phyloP scores from a whole-genome alignment of 495 filamentous ascomycete species.

The Penicillium waksmanii region DNA sequence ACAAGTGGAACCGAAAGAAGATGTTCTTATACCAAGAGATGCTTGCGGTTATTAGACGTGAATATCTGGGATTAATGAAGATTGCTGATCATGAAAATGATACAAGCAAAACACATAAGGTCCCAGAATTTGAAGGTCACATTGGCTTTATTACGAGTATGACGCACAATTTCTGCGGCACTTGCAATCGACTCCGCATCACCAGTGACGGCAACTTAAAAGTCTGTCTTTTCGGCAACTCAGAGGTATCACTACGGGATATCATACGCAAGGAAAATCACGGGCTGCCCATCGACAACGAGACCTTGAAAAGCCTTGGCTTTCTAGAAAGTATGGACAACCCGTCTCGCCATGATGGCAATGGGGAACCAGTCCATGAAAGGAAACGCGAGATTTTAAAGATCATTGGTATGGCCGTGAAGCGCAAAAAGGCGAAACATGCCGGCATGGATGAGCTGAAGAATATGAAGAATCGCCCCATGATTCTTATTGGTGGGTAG shows the following conservation, averaged over 20 bases:
- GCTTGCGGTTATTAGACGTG: conserved; percentile 76
- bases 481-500: conserved; percentile 99
- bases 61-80: conserved; percentile 72
- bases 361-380: conserved; percentile 32
- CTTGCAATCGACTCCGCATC: conserved; percentile 90
- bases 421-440: conserved; percentile 93
- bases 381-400: conserved; percentile 74
- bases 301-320: conserved; percentile 66
- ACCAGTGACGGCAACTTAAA: conserved; percentile 96
- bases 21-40: conserved; percentile 92
- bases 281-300: conserved; percentile 66
- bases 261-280: conserved; percentile 76
- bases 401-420: conserved; percentile 91
- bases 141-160: conserved; percentile 98
- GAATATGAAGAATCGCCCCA: conserved; percentile 97
- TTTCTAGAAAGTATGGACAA: conserved; percentile 53
- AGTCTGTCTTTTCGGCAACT: conserved; percentile 93
- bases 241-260: conserved; percentile 89
- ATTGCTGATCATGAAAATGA: conserved; percentile 78
- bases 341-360: conserved; percentile 31
- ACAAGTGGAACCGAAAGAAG: conserved; percentile 90
- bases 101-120: conserved; percentile 90
- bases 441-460: conserved; percentile 90
- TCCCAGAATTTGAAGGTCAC: conserved; percentile 85
- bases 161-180: conserved; percentile 98